Base-by-base conservation (phyloP, 1,139 yeast species). In the Sugiyamaella paludigena region DNA sequence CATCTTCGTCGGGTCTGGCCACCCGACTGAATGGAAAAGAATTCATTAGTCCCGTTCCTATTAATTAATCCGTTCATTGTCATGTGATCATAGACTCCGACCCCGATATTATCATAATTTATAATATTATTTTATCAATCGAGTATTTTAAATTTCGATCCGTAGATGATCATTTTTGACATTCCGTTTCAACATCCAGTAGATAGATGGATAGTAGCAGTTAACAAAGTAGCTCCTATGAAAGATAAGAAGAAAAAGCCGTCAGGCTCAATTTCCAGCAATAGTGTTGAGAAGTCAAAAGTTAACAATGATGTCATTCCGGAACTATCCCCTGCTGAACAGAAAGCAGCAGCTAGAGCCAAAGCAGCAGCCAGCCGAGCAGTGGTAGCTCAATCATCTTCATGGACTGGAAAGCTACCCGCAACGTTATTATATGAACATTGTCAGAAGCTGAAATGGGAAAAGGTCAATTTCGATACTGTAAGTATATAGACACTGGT, bases 341-440 rank as follows among this genome's bases (percentile, higher is more conserved):
- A 34, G 24, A 40, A 40, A 34, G 50, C 52, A 6, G 50, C 49
- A 11, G 33, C 40, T 29, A 29, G 52, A 9, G 53, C 51, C 15
- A 42, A 41, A 19, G 56, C 56, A 9, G 53, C 52, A 19, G 56
- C 52, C n/a, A 29, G 46, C 13, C 28, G 58, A 33, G 59, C 59
- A 1, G 66, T 75, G n/a, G 83, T 82, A 0, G 78, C 87, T 0
- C 74, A 80, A 1, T 73, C 82, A 1, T 68, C 80, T 1, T 80
- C 85, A 24, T 91, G 98, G 97, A 89, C 97, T 1, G 98, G 98
- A 1, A 92, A 92, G 60, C 72, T 92, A 10, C 98, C 98, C 0
- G 89, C 87, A 2, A 83, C 95, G 0, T 68, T 92, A 31, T 73
- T 92, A 4, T 87, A 87, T 62, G 98, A 92, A 61, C 85, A 84